These are phyloP conservation scores for Fusarium heterosporum DNA, from an alignment of 2,329 filamentous ascomycete species.

Conservation along the genomic window DNA sequence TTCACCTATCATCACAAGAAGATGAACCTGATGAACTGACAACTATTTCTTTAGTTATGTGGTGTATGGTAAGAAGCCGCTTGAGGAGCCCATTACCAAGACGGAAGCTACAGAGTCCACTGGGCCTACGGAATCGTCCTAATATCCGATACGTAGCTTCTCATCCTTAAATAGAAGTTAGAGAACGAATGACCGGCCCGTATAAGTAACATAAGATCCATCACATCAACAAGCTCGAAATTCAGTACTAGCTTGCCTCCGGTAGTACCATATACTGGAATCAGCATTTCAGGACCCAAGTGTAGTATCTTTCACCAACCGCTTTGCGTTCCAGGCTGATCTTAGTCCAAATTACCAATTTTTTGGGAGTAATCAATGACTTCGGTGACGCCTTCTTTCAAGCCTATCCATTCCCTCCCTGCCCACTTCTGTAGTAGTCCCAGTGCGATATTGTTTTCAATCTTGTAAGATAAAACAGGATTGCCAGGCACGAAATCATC, in stretches of 20 bases:
- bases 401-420: slow-evolving; percentile 27
- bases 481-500: slow-evolving; percentile 30
- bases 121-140: neutral
- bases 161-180: too few relatives aligned
- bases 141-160: neutral
- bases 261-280: too few relatives aligned
- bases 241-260: too few relatives aligned
- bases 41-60: neutral
- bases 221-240: too few relatives aligned
- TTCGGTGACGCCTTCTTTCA: slow-evolving; percentile 25
- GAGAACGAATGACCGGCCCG: too few relatives aligned
- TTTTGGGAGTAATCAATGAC: slow-evolving; percentile 19
- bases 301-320: too few relatives aligned
- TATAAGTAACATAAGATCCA: too few relatives aligned
- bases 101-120: neutral
- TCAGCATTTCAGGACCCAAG: too few relatives aligned
- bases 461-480: slow-evolving; percentile 23
- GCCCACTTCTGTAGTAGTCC: slow-evolving; percentile 36
- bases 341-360: slow-evolving; percentile 9
- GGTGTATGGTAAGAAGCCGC: slow-evolving; percentile 10
- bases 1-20: fast-evolving
- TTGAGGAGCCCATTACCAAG: neutral
- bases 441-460: slow-evolving; percentile 33
- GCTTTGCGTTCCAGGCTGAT: too few relatives aligned
- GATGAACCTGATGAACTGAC: neutral